Percentiles rank a stretch among this genome's conserved stretches.
Evolutionary conservation across 2,329 filamentous ascomycete species (phyloP).

Genomic region (Claviceps humidiphila): DNA sequence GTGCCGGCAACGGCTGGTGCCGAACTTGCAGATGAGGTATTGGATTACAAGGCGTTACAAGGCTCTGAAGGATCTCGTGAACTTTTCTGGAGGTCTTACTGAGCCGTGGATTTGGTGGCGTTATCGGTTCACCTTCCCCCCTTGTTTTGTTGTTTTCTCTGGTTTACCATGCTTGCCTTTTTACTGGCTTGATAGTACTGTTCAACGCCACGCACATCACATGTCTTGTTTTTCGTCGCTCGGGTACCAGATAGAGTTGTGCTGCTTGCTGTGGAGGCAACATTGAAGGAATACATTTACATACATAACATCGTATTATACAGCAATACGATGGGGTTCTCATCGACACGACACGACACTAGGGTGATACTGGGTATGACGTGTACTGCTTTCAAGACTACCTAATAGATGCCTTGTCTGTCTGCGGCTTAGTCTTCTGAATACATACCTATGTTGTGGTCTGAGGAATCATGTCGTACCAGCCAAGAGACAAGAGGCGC

Average conservation of each 20-base stretch:
- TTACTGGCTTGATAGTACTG: conserved; percentile 1
- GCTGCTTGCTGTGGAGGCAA: neutral
- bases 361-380: neutral
- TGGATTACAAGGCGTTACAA: conserved; percentile 17
- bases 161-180: neutral
- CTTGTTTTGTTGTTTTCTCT: neutral
- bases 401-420: too few relatives aligned
- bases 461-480: too few relatives aligned
- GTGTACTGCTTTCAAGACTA: neutral
- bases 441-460: too few relatives aligned
- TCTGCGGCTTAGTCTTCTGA: too few relatives aligned
- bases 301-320: neutral
- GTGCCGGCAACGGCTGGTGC: conserved; percentile 6
- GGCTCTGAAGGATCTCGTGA: conserved; percentile 22
- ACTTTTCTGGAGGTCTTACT: conserved; percentile 19
- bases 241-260: conserved; percentile 1
- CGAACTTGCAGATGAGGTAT: conserved; percentile 9
- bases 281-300: neutral
- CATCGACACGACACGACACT: neutral
- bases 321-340: neutral
- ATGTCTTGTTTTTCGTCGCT: neutral
- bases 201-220: neutral
- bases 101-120: conserved; percentile 1
- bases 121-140: conserved; percentile 1
- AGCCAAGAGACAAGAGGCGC: too few relatives aligned